These are phyloP conservation scores for Primulina huaijiensis DNA, from an alignment of 257 asterid genomes.

Conservation along the genomic window DNA sequence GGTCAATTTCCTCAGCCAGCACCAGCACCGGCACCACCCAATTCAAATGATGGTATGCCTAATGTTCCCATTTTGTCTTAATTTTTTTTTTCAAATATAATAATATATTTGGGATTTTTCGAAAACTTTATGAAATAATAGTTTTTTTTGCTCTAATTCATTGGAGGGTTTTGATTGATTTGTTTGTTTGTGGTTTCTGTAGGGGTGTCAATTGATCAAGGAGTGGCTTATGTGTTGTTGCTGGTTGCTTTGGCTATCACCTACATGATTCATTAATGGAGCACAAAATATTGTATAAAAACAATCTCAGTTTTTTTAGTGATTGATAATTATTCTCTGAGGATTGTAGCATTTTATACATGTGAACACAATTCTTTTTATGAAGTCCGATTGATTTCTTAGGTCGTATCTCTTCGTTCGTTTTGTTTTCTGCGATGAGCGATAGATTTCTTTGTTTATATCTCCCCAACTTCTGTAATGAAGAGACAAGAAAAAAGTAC, in stretches of 20 bases:
- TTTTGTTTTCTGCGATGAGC: too few species aligned
- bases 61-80: background rate
- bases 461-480: too few species aligned
- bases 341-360: background rate
- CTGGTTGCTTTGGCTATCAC: constrained; percentile 21
- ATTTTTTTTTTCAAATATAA: too few species aligned
- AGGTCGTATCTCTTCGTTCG: background rate
- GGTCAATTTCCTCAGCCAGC: constrained; percentile 52
- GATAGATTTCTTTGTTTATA: too few species aligned
- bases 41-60: constrained; percentile 49
- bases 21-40: constrained; percentile 70
- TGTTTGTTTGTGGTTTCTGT: background rate
- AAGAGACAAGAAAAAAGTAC: too few species aligned
- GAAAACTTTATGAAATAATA: too few species aligned
- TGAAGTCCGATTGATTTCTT: background rate
- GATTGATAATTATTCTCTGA: background rate
- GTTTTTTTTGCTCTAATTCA: too few species aligned
- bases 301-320: background rate
- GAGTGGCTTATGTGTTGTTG: constrained; percentile 20
- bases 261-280: constrained; percentile 16
- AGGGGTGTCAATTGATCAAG: constrained; percentile 22
- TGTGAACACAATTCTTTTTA: background rate
- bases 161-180: background rate
- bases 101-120: too few species aligned
- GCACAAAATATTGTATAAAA: background rate